phyloP scores from a whole-genome alignment of 805 yeast genomes.

The Starmerella floris region DNA sequence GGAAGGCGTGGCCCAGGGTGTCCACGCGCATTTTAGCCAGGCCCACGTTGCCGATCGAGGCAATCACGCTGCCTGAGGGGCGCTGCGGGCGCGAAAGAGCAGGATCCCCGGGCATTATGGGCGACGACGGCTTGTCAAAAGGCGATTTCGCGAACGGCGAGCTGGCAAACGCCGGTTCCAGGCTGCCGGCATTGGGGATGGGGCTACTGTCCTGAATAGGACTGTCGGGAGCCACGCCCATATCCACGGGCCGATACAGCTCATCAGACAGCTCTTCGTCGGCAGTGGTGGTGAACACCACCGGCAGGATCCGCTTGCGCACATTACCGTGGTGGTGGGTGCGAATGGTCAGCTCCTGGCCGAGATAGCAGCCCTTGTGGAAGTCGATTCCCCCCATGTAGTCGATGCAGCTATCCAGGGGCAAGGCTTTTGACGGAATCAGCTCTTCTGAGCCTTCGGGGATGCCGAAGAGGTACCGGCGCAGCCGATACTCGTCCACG shows the following conservation, averaged over 20 bases:
- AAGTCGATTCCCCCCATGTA: constrained; percentile 66
- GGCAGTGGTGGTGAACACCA: constrained; percentile 28
- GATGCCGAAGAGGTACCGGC: constrained; percentile 37
- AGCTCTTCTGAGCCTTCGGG: constrained; percentile 44
- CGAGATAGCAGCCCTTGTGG: constrained; percentile 91
- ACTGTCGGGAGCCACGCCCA: constrained; percentile 6
- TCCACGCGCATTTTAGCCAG: constrained; percentile 46
- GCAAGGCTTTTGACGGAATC: constrained; percentile 43
- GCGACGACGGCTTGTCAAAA: too few species aligned
- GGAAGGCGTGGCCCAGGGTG: constrained; percentile 19
- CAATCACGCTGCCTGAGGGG: constrained; percentile 49
- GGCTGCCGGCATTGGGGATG: constrained; percentile 10
- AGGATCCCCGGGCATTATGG: too few species aligned
- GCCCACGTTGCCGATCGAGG: constrained; percentile 47
- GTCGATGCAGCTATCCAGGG: constrained; percentile 77
- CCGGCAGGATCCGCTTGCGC: constrained; percentile 73
- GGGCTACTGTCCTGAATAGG: constrained; percentile 16
- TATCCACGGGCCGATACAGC: constrained; percentile 13
- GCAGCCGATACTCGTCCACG: constrained; percentile 29
- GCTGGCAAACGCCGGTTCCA: constrained; percentile 8
- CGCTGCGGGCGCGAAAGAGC: constrained; percentile 20
- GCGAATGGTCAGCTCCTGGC: constrained; percentile 88
- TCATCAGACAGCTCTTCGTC: constrained; percentile 13
- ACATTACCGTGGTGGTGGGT: constrained; percentile 71
- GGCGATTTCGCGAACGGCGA: constrained; percentile 14